Base-by-base conservation (phyloP, 2,329 filamentous ascomycete species). In the Penicillium decumbens region DNA sequence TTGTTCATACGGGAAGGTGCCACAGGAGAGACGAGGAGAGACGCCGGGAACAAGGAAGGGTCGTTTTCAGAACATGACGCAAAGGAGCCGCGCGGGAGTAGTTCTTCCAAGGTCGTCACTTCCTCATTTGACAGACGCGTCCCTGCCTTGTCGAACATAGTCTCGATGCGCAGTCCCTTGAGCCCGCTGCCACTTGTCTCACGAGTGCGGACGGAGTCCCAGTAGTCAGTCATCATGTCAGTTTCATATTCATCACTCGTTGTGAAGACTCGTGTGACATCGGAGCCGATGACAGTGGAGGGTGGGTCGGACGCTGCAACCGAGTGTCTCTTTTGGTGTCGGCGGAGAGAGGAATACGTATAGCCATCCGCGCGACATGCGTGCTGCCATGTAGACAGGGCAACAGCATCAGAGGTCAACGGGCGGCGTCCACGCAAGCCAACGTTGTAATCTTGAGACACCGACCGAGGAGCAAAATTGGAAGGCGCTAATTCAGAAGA, bases 121-220 rank as follows among this genome's bases (percentile, higher is more conserved):
- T 71, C 75, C 53, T 69, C 62, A 54, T 74, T 73, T 41, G 65
- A 68, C 40, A 62, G 43, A 25, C 63, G 59, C 13, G 68, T 62
- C 6, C 65, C 54, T 51, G 72, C 76, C 60, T 81, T 79, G 64
- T 83, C 79, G 64, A 85, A 84, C 59, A 85, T 82, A 9, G 79
- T 81, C 58, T 84, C 80, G 50, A 85, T 82, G 42, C 77, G 77
- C 53, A 80, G 76, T 38, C 79, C 78, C 58, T 79, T 74, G 51
- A 75, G 70, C 37, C 75, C 77, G 60, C 70, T 73, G 46, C 75
- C 79, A 54, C 75, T 73, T 13, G 80, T 81, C 44, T 77, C 77
- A 58, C 79, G 75, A 8, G 81, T 84, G 50, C 79, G 80, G 50
- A 83, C 71, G 42, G 82, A 84, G 66, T 84, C 82, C 68, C 80